Evolutionary conservation across 1,284 basidiomycete species (phyloP), one percentile per base, ranked within the genome.

Genomic region (Apiotrichum domesticum): DNA sequence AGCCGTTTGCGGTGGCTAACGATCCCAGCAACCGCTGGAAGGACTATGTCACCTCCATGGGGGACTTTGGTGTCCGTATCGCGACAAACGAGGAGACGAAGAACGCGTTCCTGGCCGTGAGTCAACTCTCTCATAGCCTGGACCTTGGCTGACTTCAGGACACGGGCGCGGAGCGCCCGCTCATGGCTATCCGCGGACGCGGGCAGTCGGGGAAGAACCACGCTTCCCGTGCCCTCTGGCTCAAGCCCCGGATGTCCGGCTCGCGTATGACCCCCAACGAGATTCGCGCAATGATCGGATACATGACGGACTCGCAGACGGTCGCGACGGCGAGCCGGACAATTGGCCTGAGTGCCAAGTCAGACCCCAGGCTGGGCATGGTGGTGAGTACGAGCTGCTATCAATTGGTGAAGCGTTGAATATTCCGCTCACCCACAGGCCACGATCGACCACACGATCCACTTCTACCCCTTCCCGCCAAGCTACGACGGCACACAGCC

Each of bases 241-340:
- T 92, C 61, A 67, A 68, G 41, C 75, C 87, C 1, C 81, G 83
- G 57, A 81, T 85, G 34, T 83, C 84, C 1, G 59, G 47, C 6
- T 65, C 67, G 1, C 79, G 81, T 63, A 85, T 87, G 62, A 84
- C 84, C 44, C 74, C 83, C 3, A 82, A 86, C 45, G 88, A 87
- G 69, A 88, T 93, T 66, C 92, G 92, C 78, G 89, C 88, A 65
- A 90, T 94, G 59, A 79, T 94, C 52, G 85, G 86, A 4, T 94
- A 92, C 67, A 81, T 92, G 52, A 90, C 90, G 1, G 91, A 95
- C 73, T 77, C 88, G 41, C 81, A 86, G 67, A 87, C 92, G 62
- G 85, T 93, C 56, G 78, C 81, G 9, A 82, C 82, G 0, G 87
- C 85, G 2, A 74, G 81, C 1, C 81, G 81, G 13, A 82, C 84